Evolutionary conservation across 2,329 filamentous ascomycete species (phyloP).

Genomic region (Stagonosporopsis tanaceti): DNA sequence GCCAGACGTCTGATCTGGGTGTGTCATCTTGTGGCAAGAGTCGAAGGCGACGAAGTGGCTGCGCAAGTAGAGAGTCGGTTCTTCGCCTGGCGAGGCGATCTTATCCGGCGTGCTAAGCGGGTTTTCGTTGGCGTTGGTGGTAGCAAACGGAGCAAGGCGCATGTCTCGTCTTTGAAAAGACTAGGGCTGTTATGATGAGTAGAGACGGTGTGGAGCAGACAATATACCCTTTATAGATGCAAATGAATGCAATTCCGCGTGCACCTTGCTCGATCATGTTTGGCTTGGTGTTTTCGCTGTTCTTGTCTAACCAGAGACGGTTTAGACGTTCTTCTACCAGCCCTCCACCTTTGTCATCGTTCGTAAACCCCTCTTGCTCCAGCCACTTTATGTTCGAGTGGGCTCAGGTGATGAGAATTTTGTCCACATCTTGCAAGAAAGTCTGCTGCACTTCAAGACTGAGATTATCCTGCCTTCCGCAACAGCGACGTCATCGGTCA

Average conservation of each 20-base stretch:
- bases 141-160: slow-evolving; percentile 29
- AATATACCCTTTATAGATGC: slow-evolving; percentile 11
- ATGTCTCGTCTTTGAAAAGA: slow-evolving; percentile 40
- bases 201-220: background rate
- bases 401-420: slow-evolving; percentile 3
- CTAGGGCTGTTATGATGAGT: slow-evolving; percentile 31
- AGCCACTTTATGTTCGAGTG: slow-evolving; percentile 1
- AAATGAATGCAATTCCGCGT: background rate
- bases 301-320: background rate
- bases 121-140: slow-evolving; percentile 29
- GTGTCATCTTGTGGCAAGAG: slow-evolving; percentile 36
- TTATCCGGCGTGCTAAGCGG: slow-evolving; percentile 37
- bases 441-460: background rate
- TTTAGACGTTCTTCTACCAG: slow-evolving; percentile 1
- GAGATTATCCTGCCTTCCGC: slow-evolving; percentile 5
- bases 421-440: background rate
- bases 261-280: background rate
- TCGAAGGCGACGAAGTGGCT: slow-evolving; percentile 41
- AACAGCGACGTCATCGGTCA: slow-evolving; percentile 12
- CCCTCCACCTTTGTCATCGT: slow-evolving; percentile 5
- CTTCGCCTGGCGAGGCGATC: slow-evolving; percentile 38
- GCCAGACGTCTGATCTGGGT: slow-evolving; percentile 41
- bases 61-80: slow-evolving; percentile 38
- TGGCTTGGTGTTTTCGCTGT: background rate
- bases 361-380: slow-evolving; percentile 2